phyloP scores from a whole-genome alignment of 257 asterid genomes.

The Salvia miltiorrhiza region DNA sequence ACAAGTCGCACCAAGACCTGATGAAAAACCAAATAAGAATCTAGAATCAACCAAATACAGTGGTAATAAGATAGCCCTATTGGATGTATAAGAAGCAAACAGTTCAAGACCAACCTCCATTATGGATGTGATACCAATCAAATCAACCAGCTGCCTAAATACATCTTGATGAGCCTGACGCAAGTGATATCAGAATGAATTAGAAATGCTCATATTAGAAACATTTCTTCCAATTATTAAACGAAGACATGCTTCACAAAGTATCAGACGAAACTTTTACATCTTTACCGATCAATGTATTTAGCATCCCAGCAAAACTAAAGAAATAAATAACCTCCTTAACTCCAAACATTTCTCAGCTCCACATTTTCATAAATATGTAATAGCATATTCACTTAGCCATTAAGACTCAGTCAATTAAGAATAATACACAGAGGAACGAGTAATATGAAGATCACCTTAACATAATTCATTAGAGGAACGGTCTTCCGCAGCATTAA shows the following conservation, averaged over 20 bases:
- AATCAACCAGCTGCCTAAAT: slow-evolving; percentile 83
- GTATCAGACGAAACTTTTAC: neutral
- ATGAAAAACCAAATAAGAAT: slow-evolving; percentile 23
- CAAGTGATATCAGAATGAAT: slow-evolving; percentile 1
- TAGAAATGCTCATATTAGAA: neutral
- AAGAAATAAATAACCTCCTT: slow-evolving; percentile 3
- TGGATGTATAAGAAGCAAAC: slow-evolving; percentile 1
- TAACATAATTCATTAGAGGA: slow-evolving; percentile 82
- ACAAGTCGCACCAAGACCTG: slow-evolving; percentile 97
- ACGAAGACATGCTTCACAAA: slow-evolving; percentile 17
- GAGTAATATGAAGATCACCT: slow-evolving; percentile 42
- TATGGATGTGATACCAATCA: slow-evolving; percentile 95
- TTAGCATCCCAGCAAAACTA: neutral
- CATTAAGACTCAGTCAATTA: neutral
- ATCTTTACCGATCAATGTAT: neutral
- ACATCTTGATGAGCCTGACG: slow-evolving; percentile 84
- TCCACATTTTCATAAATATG: neutral
- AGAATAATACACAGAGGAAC: neutral
- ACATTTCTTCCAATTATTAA: neutral
- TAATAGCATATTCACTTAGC: neutral
- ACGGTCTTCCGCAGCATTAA: slow-evolving; percentile 86
- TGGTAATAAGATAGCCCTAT: neutral
- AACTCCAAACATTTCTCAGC: neutral
- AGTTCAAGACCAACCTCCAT: slow-evolving; percentile 68
- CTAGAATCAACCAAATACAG: slow-evolving; percentile 25